These are phyloP conservation scores for Suillus hirtellus DNA, from an alignment of 768 basidiomycete species.

Conservation along the genomic window DNA sequence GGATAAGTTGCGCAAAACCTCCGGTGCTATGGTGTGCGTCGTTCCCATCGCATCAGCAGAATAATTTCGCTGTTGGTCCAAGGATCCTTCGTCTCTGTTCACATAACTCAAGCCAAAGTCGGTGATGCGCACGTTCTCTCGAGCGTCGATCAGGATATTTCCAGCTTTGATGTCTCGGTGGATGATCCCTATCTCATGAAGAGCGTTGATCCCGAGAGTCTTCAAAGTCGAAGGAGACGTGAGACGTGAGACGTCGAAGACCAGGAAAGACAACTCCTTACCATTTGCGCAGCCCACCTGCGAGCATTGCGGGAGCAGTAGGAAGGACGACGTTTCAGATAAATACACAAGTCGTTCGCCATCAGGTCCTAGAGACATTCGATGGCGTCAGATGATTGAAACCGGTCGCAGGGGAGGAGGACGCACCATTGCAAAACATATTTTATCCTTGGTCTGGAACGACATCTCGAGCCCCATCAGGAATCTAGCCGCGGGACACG, in stretches of 20 bases:
- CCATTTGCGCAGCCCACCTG: slow-evolving; percentile 42
- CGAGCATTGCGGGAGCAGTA: not conserved
- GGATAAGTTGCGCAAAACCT: not conserved
- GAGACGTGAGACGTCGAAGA: slow-evolving; percentile 1
- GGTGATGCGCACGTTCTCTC: not conserved
- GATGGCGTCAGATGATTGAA: not conserved
- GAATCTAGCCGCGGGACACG: slow-evolving; percentile 31
- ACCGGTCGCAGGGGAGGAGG: not conserved
- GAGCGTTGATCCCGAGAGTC: too few relatives aligned
- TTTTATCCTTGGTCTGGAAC: slow-evolving; percentile 28
- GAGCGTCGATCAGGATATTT: too few relatives aligned
- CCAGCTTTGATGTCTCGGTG: too few relatives aligned
- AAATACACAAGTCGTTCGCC: slow-evolving; percentile 36
- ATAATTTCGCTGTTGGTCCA: not conserved
- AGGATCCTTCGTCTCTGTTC: not conserved
- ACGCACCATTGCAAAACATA: too few relatives aligned
- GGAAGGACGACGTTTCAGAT: slow-evolving; percentile 26
- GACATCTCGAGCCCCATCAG: slow-evolving; percentile 42
- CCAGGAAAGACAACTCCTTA: slow-evolving; percentile 17
- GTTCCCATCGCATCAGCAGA: not conserved
- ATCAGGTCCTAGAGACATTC: slow-evolving; percentile 37
- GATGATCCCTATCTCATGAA: too few relatives aligned
- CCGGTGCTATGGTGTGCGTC: not conserved
- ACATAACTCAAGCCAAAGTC: not conserved
- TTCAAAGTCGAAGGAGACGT: too few relatives aligned